Base-by-base conservation (phyloP, 83 land plant species). In the Picea abies region DNA sequence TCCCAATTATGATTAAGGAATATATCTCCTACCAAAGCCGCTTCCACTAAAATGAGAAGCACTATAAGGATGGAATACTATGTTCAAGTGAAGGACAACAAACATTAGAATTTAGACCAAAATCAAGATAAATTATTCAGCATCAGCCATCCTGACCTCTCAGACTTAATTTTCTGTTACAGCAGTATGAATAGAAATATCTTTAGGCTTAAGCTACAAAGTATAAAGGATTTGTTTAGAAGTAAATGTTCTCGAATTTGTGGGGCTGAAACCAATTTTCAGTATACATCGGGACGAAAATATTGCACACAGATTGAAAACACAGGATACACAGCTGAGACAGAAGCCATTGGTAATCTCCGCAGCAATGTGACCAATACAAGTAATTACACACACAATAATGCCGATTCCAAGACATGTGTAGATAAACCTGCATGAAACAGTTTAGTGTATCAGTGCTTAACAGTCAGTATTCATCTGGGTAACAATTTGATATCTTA, bases 291-390 rank as follows among this genome's bases (percentile, higher is more conserved):
- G 5, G 5, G 41, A 39, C 41, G 41, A 39, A 39, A 39, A 39
- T 39, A 39, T 39, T 39, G 41, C 41, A 39, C 5, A 39, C 41
- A 39, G 41, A 39, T 39, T 39, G 41, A 64, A 64, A 64, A 64
- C 23, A 9, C 20, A 87, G 94, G 94, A 92, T 90, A 92, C 94
- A 78, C 85, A 90, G 63, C 92, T 88, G 1, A 92, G 89, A 84
- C 94, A 92, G 35, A 90, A 92, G 17, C 92, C 89, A 78, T 77
- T 85, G 68, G 82, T 68, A 1, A 86, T 82, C 83, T 90, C 94
- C 15, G 92, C 91, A 47, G 92, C 92, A 82, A 92, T 81, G 83
- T 87, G 83, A 39, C 92, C 94, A 22, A 86, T 79, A 44, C 82
- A 87, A 77, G 90, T 69, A 60, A 92, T 79, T 62, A 85, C 49